Base-by-base conservation (phyloP, 805 yeast species). In the Kodamaea kakaduensis region DNA sequence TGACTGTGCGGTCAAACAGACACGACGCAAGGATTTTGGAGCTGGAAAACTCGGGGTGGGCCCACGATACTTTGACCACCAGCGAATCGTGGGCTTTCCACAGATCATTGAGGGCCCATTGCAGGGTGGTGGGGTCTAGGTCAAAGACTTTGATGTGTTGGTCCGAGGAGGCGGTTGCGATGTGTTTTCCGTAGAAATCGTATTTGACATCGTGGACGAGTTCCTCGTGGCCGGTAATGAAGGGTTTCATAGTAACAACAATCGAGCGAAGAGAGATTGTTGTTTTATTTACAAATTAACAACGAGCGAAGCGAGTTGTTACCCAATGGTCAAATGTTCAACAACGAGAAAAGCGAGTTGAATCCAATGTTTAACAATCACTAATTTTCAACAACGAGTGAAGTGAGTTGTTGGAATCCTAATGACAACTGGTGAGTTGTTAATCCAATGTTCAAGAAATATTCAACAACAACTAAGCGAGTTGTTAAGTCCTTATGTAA, bases 71-170 rank as follows among this genome's bases (percentile, higher is more conserved):
- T 46, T 82, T 77, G 14, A 87, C 84, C 17, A 93, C 76, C 39
- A 88, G 76, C 6, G 95, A 79, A 49, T 93, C 96, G 54, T 93
- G 98, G 0, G 97, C 97, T 46, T 84, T 84, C 94, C 96, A 93
- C 31, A 84, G 79, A 58, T 90, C 97, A 50, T 81, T 80, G 37
- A 85, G 61, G 13, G 75, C 75, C 97, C 97, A 93, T 13, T 78
- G 71, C n/a, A 73, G 75, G 1, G 81, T 71, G 17, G 71, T 62
- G 10, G 78, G 59, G 47, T 81, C 84, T 21, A 83, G 64, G 53
- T 85, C 90, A 56, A 88, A 93, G 20, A 93, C 89, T 51, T 87
- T 86, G 43, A 93, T 75, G 51, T 86, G 95, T 51, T 89, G 96
- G 60, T 93, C 98, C 0, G 95, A 85, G 3, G 96, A 86, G 41